These are phyloP conservation scores for Argentina anserina DNA, from an alignment of 306 rosid genomes.

Conservation along the genomic window DNA sequence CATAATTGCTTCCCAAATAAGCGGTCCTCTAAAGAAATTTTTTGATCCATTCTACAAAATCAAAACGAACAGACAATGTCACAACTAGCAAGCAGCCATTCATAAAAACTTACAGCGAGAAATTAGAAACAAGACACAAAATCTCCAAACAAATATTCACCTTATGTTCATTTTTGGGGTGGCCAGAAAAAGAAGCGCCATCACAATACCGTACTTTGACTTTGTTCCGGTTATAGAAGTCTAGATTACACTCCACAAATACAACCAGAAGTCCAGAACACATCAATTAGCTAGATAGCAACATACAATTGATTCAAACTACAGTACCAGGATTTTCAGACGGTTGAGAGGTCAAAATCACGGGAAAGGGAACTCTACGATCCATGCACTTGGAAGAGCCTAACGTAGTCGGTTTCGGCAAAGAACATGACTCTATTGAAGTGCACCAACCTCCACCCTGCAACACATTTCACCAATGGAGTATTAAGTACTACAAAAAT, in stretches of 20 bases:
- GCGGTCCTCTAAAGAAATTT: conserved; percentile 86
- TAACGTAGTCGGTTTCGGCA: conserved; percentile 53
- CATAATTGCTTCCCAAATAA: conserved; percentile 81
- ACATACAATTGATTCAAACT: neutral
- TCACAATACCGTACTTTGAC: conserved; percentile 94
- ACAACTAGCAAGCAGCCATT: neutral
- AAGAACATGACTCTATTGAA: conserved; percentile 53
- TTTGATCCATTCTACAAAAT: conserved; percentile 43
- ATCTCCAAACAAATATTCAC: conserved; percentile 25
- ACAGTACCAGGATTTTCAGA: conserved; percentile 68
- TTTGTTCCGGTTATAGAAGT: conserved; percentile 95
- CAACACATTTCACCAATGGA: neutral
- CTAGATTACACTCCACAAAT: conserved; percentile 48
- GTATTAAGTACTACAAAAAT: too few species aligned
- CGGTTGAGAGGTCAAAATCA: conserved; percentile 65
- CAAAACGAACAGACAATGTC: conserved; percentile 6
- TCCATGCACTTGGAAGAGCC: conserved; percentile 87
- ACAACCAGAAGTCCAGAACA: conserved; percentile 23
- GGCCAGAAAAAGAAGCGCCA: conserved; percentile 88
- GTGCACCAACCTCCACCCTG: conserved; percentile 98
- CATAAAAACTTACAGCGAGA: too few species aligned
- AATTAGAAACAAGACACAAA: neutral
- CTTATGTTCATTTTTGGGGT: conserved; percentile 62
- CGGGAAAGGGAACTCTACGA: conserved; percentile 50
- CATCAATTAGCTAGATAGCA: conserved; percentile 6